Percentiles rank a stretch among this genome's conserved stretches.
Evolutionary conservation across 305 asterid genomes (phyloP).

Genomic region (Fraxinus greggii): DNA sequence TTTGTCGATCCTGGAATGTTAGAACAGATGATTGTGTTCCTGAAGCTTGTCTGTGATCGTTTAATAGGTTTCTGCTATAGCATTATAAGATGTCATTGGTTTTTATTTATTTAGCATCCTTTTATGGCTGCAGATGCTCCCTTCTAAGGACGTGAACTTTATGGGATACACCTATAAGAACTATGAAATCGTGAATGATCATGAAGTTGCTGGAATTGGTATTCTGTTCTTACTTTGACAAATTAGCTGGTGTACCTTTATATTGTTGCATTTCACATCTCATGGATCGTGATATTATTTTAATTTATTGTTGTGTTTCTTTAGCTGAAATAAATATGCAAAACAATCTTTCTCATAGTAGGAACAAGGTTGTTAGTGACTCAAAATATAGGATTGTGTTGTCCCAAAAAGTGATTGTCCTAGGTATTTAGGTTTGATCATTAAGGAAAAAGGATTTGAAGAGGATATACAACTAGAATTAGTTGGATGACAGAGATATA

Average conservation of each 20-base stretch:
- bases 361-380: background rate
- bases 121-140: conserved; percentile 70
- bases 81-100: background rate
- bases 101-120: conserved; percentile 15
- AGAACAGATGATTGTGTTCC: background rate
- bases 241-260: conserved; percentile 8
- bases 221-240: conserved; percentile 22
- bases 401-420: background rate
- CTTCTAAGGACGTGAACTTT: conserved; percentile 89
- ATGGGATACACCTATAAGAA: conserved; percentile 92
- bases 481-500: background rate
- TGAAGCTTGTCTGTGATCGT: conserved; percentile 9
- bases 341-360: background rate
- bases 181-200: conserved; percentile 84
- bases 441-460: background rate
- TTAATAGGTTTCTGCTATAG: background rate
- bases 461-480: background rate
- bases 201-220: conserved; percentile 86
- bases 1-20: background rate
- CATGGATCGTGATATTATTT: background rate
- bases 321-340: background rate
- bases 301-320: background rate
- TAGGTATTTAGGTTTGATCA: background rate
- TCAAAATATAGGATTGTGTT: background rate
- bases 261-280: background rate